A percentile compares a stretch with the other conserved stretches of the same genome.
Conservation (phyloP, 192 early-diverging fungal genomes). For the Podila minutissima region DNA sequence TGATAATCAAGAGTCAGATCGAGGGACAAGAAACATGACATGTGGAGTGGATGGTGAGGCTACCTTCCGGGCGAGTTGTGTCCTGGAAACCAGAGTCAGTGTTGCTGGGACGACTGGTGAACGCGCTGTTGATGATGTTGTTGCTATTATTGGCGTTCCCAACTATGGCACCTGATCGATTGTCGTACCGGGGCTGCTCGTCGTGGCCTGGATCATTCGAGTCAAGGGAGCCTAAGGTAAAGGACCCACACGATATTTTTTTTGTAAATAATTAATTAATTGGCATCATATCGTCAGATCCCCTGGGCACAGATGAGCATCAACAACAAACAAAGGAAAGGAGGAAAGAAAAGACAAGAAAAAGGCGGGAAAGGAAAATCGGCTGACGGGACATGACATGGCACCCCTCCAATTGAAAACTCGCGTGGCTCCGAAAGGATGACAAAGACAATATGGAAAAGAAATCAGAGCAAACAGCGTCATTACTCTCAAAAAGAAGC, state of each 20-base stretch:
- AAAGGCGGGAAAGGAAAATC: slow-evolving; percentile 22
- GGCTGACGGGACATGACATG: background rate
- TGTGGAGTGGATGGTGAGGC: background rate
- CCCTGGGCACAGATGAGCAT: no score
- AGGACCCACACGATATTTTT: background rate
- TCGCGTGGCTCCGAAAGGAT: no score
- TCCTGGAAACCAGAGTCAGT: background rate
- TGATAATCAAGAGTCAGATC: background rate
- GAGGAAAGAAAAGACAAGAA: background rate
- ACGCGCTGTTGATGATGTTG: background rate
- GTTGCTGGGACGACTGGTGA: background rate
- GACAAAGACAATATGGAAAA: no score
- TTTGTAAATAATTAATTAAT: no score
- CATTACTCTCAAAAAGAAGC: no score
- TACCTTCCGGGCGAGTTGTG: background rate
- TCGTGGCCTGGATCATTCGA: slow-evolving; percentile 9
- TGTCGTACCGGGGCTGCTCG: slow-evolving; percentile 1
- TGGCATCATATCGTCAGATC: no score
- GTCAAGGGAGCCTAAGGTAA: background rate
- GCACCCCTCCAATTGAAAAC: no score
- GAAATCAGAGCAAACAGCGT: no score
- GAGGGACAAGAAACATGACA: background rate
- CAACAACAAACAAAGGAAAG: background rate
- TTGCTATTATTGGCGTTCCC: background rate
- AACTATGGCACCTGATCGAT: background rate